These are phyloP conservation scores for Trichoderma sp. DNA, from an alignment of 2,329 filamentous ascomycete species.

Conservation along the genomic window DNA sequence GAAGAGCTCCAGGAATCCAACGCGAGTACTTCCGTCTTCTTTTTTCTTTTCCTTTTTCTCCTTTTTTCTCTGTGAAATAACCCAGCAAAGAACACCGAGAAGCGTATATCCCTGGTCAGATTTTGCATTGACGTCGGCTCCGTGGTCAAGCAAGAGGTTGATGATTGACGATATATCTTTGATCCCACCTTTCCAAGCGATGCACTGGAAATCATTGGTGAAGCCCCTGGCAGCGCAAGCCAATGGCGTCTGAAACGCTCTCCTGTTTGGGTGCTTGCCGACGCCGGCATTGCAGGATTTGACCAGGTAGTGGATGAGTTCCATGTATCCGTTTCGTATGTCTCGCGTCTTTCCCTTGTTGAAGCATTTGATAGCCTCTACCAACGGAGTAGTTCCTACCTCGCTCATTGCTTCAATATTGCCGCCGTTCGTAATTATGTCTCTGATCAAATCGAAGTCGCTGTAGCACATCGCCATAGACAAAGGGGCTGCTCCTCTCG, in stretches of 20 bases:
- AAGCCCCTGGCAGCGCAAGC: background rate
- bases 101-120: background rate
- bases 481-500: background rate
- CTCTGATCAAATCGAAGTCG: background rate
- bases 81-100: background rate
- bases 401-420: slow-evolving; percentile 5
- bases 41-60: no score
- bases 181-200: background rate
- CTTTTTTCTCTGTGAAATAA: background rate
- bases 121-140: slow-evolving; percentile 10
- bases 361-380: slow-evolving; percentile 1
- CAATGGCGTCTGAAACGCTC: background rate
- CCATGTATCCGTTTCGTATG: background rate
- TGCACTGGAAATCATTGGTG: background rate
- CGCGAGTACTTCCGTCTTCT: no score
- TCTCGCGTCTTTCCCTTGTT: background rate
- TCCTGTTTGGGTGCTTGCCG: background rate
- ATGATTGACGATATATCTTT: background rate
- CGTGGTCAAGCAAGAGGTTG: background rate
- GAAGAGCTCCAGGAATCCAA: background rate
- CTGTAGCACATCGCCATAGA: background rate
- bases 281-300: background rate
- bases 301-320: background rate
- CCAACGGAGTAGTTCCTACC: slow-evolving; percentile 5
- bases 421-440: slow-evolving; percentile 7